Percentiles rank a stretch among this genome's conserved stretches.
Conservation (phyloP, 192 early-diverging fungal genomes). For the Rhizoclosmatium globosum region DNA sequence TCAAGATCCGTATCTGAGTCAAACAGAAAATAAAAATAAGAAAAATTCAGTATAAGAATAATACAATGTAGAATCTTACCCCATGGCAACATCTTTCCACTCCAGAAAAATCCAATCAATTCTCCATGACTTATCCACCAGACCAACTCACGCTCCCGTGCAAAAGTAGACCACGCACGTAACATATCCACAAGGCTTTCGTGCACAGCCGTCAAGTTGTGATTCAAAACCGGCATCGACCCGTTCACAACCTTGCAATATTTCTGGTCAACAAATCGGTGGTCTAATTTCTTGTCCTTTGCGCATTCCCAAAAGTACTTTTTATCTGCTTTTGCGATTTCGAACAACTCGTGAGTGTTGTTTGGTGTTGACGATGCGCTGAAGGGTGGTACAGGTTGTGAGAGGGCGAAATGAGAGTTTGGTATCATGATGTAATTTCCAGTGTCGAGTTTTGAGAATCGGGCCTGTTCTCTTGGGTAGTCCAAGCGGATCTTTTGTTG, state of each 20-base stretch:
- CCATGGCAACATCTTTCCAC: slow-evolving; percentile 30
- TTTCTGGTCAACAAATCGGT: not conserved
- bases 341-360: not conserved
- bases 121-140: slow-evolving; percentile 35
- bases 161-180: slow-evolving; percentile 17
- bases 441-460: too few relatives aligned
- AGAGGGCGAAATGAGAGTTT: not conserved
- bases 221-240: not conserved
- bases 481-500: too few relatives aligned
- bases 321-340: not conserved
- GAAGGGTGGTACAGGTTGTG: not conserved
- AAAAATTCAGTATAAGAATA: too few relatives aligned
- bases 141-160: not conserved
- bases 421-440: not conserved
- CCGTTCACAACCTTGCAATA: not conserved
- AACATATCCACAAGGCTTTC: slow-evolving; percentile 6
- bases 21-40: too few relatives aligned
- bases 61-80: slow-evolving; percentile 25
- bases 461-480: too few relatives aligned
- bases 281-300: slow-evolving; percentile 26
- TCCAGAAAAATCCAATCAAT: slow-evolving; percentile 36
- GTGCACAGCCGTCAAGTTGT: slow-evolving; percentile 7
- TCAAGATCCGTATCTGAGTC: slow-evolving; percentile 53
- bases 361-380: not conserved
- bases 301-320: slow-evolving; percentile 38